These are phyloP conservation scores for Rhodamnia argentea DNA, from an alignment of 345 rosid species.

Conservation along the genomic window DNA sequence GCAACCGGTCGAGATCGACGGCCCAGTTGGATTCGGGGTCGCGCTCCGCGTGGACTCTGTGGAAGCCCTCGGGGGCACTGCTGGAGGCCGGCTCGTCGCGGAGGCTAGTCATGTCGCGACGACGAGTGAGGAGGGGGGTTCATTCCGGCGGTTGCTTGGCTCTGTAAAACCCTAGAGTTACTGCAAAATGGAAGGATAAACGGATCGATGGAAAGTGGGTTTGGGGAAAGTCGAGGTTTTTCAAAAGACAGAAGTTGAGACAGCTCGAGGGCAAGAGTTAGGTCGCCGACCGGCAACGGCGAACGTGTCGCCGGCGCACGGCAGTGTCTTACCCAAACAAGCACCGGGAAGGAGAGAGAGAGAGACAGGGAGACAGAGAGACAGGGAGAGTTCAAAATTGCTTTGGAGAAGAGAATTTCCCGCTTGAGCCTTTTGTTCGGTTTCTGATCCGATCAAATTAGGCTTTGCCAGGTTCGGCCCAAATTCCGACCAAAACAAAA, in stretches of 20 bases:
- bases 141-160: not conserved
- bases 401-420: not conserved
- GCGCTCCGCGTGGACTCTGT: slow-evolving; percentile 70
- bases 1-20: slow-evolving; percentile 72
- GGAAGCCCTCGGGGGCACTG: slow-evolving; percentile 16
- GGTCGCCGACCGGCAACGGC: not conserved
- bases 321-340: not conserved
- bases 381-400: not conserved
- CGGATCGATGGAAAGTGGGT: not conserved
- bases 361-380: not conserved
- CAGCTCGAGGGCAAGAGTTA: not conserved
- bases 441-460: not conserved
- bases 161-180: not conserved
- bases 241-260: not conserved
- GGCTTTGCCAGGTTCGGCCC: not conserved
- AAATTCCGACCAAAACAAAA: not conserved
- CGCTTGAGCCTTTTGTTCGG: not conserved
- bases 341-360: not conserved
- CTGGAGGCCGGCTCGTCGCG: slow-evolving; percentile 12
- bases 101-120: slow-evolving; percentile 17
- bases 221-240: not conserved
- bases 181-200: not conserved
- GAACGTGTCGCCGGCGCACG: not conserved
- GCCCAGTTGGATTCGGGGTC: slow-evolving; percentile 93
- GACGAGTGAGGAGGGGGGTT: not conserved